These are phyloP conservation scores for Tympanopsis confertula DNA, from an alignment of 2,329 filamentous ascomycete species.

Conservation along the genomic window DNA sequence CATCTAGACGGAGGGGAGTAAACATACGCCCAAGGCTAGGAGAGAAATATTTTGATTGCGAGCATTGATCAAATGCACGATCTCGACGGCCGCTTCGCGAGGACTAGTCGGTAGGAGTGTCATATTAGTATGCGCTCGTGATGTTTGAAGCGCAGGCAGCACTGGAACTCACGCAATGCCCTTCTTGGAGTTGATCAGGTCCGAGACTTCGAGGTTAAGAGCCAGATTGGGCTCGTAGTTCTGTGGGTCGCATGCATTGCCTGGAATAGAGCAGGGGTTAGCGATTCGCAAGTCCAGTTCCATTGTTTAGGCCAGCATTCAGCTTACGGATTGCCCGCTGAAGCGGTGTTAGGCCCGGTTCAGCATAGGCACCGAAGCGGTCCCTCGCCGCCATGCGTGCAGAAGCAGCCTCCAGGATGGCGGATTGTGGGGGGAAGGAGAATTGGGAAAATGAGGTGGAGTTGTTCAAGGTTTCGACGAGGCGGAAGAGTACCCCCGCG, in stretches of 20 bases:
- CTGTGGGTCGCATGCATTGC: constrained; percentile 74
- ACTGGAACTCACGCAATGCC: constrained; percentile 47
- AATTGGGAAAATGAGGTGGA: background rate
- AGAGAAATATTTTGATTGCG: constrained; percentile 92
- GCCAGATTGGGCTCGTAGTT: constrained; percentile 98
- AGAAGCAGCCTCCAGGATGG: constrained; percentile 80
- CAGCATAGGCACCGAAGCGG: constrained; percentile 63
- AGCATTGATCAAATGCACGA: constrained; percentile 91
- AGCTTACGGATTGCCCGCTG: constrained; percentile 83
- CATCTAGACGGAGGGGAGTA: background rate
- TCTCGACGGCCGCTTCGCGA: constrained; percentile 84
- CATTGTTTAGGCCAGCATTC: background rate
- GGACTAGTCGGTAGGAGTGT: no score
- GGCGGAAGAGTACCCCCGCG: no score
- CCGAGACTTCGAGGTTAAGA: constrained; percentile 88
- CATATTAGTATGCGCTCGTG: background rate
- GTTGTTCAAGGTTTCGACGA: background rate
- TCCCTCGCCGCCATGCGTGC: constrained; percentile 91
- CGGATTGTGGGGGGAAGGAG: constrained; percentile 3
- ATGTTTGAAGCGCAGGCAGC: background rate
- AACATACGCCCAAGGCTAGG: constrained; percentile 32
- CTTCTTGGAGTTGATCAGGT: constrained; percentile 96
- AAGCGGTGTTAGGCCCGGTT: constrained; percentile 65
- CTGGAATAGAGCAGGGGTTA: background rate
- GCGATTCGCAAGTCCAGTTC: background rate